These are phyloP conservation scores for Rhexocercosporidium sp. DNA, from an alignment of 2,329 filamentous ascomycete genomes.

Conservation along the genomic window DNA sequence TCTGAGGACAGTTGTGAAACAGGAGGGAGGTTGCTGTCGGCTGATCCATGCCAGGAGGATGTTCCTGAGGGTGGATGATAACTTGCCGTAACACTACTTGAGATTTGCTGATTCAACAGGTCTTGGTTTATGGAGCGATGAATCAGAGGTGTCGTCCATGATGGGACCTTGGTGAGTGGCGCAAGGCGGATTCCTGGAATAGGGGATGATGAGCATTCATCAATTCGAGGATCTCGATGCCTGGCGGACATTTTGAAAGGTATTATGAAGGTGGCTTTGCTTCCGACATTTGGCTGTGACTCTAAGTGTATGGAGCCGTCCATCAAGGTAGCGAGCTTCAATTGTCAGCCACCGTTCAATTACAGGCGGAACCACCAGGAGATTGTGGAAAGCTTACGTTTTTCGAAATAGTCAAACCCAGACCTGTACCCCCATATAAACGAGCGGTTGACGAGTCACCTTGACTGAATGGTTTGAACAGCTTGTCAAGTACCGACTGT, in stretches of 20 bases:
- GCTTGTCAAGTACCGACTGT: constrained; percentile 70
- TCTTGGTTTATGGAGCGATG: constrained; percentile 22
- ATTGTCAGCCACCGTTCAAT: not conserved
- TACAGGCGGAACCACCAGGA: not conserved
- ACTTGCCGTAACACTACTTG: constrained; percentile 16
- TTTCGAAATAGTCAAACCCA: constrained; percentile 76
- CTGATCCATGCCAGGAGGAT: constrained; percentile 1
- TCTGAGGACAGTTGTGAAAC: constrained; percentile 2
- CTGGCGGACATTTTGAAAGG: constrained; percentile 31
- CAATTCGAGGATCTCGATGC: not conserved
- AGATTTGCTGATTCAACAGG: constrained; percentile 30
- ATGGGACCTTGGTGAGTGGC: constrained; percentile 4
- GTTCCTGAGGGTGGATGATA: constrained; percentile 1
- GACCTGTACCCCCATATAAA: constrained; percentile 77
- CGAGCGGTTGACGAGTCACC: constrained; percentile 78
- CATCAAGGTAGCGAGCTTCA: constrained; percentile 35
- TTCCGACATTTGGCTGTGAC: constrained; percentile 27
- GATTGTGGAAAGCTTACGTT: constrained; percentile 24
- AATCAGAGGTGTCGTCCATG: constrained; percentile 18
- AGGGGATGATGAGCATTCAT: constrained; percentile 9
- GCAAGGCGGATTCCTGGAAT: constrained; percentile 16
- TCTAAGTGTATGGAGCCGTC: constrained; percentile 30
- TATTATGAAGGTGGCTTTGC: constrained; percentile 33
- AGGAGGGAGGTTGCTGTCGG: not conserved
- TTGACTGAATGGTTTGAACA: constrained; percentile 83